Evolutionary conservation across 1,139 yeast genomes (phyloP).

Genomic region (Nadsonia starkeyi-henricii): DNA sequence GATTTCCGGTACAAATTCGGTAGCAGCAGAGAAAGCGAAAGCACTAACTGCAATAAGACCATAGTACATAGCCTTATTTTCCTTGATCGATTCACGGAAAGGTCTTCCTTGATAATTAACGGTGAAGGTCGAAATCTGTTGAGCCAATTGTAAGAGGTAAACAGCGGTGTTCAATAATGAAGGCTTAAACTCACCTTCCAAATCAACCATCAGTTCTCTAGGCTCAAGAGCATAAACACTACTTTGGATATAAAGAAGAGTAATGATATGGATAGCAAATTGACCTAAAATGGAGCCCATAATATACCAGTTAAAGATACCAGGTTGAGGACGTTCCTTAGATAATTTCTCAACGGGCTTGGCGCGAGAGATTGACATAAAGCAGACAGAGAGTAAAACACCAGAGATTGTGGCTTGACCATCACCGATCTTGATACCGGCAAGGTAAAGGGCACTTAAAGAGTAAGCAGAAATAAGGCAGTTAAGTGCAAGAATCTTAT

Average conservation of each 20-base stretch:
- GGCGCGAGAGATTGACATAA: conserved; percentile 90
- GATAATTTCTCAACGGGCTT: conserved; percentile 80
- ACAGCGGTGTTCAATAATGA: conserved; percentile 92
- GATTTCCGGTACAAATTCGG: conserved; percentile 89
- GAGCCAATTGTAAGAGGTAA: conserved; percentile 85
- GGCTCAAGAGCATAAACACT: conserved; percentile 85
- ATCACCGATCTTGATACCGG: conserved; percentile 97
- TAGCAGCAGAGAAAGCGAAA: conserved; percentile 79
- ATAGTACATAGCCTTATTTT: conserved; percentile 93
- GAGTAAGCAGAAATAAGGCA: conserved; percentile 96
- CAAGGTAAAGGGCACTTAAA: conserved; percentile 80
- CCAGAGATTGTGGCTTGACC: conserved; percentile 94
- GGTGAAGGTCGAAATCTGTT: conserved; percentile 94
- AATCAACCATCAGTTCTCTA: conserved; percentile 73
- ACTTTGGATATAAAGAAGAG: conserved; percentile 68
- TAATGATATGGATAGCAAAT: conserved; percentile 78
- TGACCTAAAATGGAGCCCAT: conserved; percentile 97
- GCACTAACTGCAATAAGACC: conserved; percentile 87
- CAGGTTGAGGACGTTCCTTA: conserved; percentile 94
- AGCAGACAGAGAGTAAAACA: conserved; percentile 79
- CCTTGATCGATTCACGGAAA: conserved; percentile 79
- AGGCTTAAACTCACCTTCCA: conserved; percentile 80
- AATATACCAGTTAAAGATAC: conserved; percentile 84
- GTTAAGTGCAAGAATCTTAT: conserved; percentile 89
- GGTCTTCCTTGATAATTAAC: conserved; percentile 97